Conservation (phyloP, 768 basidiomycete genomes). For the Tricholoma terreum region DNA sequence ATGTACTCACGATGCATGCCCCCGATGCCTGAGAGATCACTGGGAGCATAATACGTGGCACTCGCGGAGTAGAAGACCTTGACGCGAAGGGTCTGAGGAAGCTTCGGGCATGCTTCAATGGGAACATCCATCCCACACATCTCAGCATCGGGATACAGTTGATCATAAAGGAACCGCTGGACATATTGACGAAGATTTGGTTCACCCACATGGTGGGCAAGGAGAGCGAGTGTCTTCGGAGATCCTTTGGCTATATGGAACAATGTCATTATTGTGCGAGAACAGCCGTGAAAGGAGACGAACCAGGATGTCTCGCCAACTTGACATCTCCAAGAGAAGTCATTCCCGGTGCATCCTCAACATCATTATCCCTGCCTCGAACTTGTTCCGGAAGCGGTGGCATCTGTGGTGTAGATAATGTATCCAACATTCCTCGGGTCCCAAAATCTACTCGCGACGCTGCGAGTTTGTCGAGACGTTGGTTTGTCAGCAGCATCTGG, state of each 20-base stretch:
- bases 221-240: not conserved
- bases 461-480: too few species aligned
- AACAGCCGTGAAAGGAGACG: not conserved
- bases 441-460: not conserved
- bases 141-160: not conserved
- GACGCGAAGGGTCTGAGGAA: not conserved
- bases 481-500: too few species aligned
- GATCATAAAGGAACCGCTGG: not conserved
- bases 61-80: conserved; percentile 4
- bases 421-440: not conserved
- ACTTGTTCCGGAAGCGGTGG: not conserved
- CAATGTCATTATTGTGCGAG: not conserved
- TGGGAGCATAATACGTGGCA: conserved; percentile 14
- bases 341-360: not conserved
- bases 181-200: not conserved
- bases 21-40: conserved; percentile 15
- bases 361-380: not conserved
- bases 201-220: not conserved
- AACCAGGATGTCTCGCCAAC: not conserved
- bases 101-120: not conserved
- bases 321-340: too few species aligned
- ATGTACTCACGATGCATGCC: conserved; percentile 21
- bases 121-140: not conserved
- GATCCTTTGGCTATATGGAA: not conserved
- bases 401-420: not conserved